Conservation (phyloP, 2,329 filamentous ascomycete genomes). For the Paecilomyces niveus region DNA sequence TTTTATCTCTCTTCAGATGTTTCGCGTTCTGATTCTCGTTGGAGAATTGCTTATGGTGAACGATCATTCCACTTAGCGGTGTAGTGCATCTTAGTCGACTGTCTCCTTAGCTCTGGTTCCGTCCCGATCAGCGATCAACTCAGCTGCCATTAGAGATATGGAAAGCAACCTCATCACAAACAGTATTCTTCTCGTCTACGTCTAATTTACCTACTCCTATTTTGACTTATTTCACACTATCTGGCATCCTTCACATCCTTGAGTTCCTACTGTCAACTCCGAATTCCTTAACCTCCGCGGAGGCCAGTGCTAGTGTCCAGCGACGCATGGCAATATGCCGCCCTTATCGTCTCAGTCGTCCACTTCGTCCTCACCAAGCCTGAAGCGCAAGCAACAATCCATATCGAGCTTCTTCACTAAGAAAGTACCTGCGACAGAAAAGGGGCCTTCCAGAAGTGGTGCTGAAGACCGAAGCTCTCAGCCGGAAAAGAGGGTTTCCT, state of each 20-base stretch:
- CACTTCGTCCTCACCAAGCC: slow-evolving; percentile 23
- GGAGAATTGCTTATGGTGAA: neutral
- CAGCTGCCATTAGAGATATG: neutral
- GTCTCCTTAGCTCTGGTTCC: no score
- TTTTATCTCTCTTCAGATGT: neutral
- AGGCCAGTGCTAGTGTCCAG: neutral
- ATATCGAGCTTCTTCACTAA: slow-evolving; percentile 81
- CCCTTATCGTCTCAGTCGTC: slow-evolving; percentile 28
- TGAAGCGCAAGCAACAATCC: slow-evolving; percentile 54
- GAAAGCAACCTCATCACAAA: neutral
- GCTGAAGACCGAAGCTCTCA: slow-evolving; percentile 5
- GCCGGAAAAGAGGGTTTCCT: neutral
- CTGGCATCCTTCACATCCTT: neutral
- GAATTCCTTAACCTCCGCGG: neutral
- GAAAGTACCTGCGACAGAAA: slow-evolving; percentile 32
- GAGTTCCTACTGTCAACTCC: neutral
- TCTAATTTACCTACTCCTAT: neutral
- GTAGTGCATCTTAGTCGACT: neutral
- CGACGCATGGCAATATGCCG: neutral
- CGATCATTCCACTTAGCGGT: neutral
- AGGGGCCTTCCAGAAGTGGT: slow-evolving; percentile 6
- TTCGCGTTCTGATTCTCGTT: neutral
- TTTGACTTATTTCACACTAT: neutral
- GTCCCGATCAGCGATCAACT: no score
- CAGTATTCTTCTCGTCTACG: neutral